Evolutionary conservation across 1,284 basidiomycete genomes (phyloP).

Genomic region (Fomes fomentarius): DNA sequence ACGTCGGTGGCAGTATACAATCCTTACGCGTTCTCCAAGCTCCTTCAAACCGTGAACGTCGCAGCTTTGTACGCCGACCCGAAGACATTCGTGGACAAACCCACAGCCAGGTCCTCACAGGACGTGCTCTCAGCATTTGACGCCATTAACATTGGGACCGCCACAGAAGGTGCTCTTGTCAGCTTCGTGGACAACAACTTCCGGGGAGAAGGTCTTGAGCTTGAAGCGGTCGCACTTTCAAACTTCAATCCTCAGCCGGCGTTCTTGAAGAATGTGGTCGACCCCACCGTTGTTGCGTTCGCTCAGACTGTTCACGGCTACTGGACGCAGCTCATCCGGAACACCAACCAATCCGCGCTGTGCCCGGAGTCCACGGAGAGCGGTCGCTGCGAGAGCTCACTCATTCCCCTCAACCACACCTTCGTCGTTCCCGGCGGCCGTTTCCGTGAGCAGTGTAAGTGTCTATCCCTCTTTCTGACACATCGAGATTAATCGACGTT

Average conservation of each 20-base stretch:
- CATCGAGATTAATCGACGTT: neutral
- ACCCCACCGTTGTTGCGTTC: constrained; percentile 75
- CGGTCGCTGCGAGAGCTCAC: constrained; percentile 72
- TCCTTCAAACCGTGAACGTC: constrained; percentile 86
- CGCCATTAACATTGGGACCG: constrained; percentile 45
- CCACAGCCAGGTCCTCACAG: constrained; percentile 68
- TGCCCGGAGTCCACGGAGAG: constrained; percentile 55
- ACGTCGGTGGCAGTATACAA: neutral
- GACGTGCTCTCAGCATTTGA: constrained; percentile 74
- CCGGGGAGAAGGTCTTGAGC: constrained; percentile 83
- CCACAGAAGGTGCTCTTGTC: constrained; percentile 64
- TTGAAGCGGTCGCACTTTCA: constrained; percentile 64
- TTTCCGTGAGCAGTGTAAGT: constrained; percentile 71
- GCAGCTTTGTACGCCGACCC: constrained; percentile 78
- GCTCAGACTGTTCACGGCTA: constrained; percentile 79
- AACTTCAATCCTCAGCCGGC: constrained; percentile 69
- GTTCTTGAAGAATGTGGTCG: constrained; percentile 74
- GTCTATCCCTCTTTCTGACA: neutral
- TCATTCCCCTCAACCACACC: constrained; percentile 89
- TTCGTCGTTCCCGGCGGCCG: constrained; percentile 88
- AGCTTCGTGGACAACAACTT: constrained; percentile 82
- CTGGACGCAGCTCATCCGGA: constrained; percentile 80
- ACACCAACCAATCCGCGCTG: constrained; percentile 71
- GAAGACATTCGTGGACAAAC: constrained; percentile 93
- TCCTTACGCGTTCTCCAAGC: constrained; percentile 39